Evolutionary conservation across 108 stramenopile species (phyloP), one percentile per base, ranked within the genome.

Genomic region (Conticribra guillardii): DNA sequence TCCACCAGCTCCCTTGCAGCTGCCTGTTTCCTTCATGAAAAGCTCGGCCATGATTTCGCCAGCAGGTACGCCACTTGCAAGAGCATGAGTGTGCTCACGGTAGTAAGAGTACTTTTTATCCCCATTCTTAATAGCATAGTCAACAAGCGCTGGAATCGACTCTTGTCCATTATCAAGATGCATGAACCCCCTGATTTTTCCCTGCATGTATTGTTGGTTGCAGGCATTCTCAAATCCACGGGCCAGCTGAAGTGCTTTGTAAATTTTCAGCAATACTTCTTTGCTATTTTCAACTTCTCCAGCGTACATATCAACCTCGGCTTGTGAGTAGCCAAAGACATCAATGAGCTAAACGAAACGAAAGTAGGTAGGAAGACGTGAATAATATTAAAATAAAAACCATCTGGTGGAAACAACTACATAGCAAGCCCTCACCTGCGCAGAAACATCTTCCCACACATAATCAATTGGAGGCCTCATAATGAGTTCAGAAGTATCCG

Each of bases 91-190:
- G 81, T 98, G 98, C 74, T 98, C 98, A 47, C 98, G 91, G 87
- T 98, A 98, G 78, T 97, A 97, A 37, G 93, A 95, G 68, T 97
- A 91, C 73, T 98, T 98, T 80, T 90, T 97, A 76, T 98, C 98
- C 34, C 83, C 93, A 24, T 70, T 86, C 53, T 87, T 88, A 69
- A 98, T 94, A 70, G 94, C 88, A 69, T 96, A 96, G 37, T 97
- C 96, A 7, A 98, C 85, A 21, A 98, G 81, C 34, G 92, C 98
- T 5, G 98, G 97, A 77, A 98, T 95, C 58, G 86, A 65, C 70
- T 98, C 98, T 80, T 98, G 98, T 3, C 98, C 98, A 69, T 98
- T 98, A 75, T 98, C 98, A 55, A 98, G 81, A 84, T 98, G 98
- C 98, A 98, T 98, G 69, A 98, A 98, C 47, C 98, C 98, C 66